A percentile compares a stretch with the other conserved stretches of the same genome.
phyloP scores from a whole-genome alignment of 768 basidiomycete species.

The Austroboletus eburneus region DNA sequence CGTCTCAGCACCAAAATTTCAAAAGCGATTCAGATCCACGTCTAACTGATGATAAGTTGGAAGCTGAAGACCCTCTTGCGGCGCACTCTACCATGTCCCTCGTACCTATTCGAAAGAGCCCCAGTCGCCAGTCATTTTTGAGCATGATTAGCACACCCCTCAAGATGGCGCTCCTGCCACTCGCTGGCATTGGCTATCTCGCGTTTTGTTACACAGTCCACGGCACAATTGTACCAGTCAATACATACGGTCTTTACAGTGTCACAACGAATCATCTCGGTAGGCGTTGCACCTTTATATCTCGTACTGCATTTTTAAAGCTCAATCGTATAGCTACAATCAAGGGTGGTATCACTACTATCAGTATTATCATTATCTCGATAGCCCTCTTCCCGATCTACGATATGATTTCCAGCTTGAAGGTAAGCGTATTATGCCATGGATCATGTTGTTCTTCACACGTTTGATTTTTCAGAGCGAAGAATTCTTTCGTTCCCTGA shows the following conservation, averaged over 20 bases:
- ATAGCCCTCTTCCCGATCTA: constrained; percentile 26
- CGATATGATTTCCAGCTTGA: constrained; percentile 13
- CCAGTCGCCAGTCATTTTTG: constrained; percentile 6
- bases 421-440: constrained; percentile 3
- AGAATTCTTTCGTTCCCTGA: constrained; percentile 27
- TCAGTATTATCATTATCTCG: constrained; percentile 27
- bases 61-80: not conserved
- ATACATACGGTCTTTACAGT: constrained; percentile 18
- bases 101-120: constrained; percentile 2
- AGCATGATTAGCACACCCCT: constrained; percentile 2
- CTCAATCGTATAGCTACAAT: constrained; percentile 16
- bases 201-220: constrained; percentile 28
- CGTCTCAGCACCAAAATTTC: not conserved
- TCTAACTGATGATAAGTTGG: not conserved
- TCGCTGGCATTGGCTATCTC: constrained; percentile 26
- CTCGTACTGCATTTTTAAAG: not conserved
- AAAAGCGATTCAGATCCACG: not conserved
- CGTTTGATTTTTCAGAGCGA: constrained; percentile 14
- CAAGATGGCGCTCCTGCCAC: constrained; percentile 20
- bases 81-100: constrained; percentile 5
- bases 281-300: constrained; percentile 1
- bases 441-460: not conserved
- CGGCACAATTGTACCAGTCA: constrained; percentile 21
- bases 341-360: constrained; percentile 26
- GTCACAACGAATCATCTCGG: constrained; percentile 19